Conservation (phyloP, 768 basidiomycete species). For the Amanita pseudoporphyria region DNA sequence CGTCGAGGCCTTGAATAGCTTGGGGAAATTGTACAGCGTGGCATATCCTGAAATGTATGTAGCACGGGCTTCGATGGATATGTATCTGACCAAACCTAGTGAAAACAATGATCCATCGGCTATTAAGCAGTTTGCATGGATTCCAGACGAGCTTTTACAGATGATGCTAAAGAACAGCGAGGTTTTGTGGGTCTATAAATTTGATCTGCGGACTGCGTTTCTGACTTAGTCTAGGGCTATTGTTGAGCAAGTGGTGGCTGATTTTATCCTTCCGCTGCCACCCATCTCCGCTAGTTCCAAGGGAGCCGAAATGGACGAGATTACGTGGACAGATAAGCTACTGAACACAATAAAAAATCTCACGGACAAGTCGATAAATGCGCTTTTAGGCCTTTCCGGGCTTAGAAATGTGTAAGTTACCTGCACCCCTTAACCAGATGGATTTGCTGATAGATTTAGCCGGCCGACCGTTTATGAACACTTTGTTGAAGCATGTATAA, state of each 20-base stretch:
- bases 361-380: conserved; percentile 46
- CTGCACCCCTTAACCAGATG: neutral
- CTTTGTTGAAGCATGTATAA: conserved; percentile 64
- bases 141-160: conserved; percentile 66
- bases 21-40: conserved; percentile 70
- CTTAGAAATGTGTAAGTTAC: conserved; percentile 51
- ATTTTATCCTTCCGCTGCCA: conserved; percentile 80
- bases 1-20: conserved; percentile 62
- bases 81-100: conserved; percentile 28
- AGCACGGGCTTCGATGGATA: neutral
- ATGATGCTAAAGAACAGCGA: conserved; percentile 43
- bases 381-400: conserved; percentile 51
- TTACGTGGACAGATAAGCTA: conserved; percentile 77
- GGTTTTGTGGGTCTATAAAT: conserved; percentile 36
- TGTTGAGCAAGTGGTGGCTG: conserved; percentile 59
- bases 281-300: conserved; percentile 30
- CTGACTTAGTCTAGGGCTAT: conserved; percentile 29
- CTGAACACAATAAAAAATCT: conserved; percentile 64
- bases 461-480: conserved; percentile 64
- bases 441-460: conserved; percentile 22
- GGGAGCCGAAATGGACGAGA: conserved; percentile 60
- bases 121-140: conserved; percentile 83
- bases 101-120: conserved; percentile 72
- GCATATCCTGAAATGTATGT: conserved; percentile 89
- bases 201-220: neutral